Evolutionary conservation across 768 basidiomycete species (phyloP).

Genomic region (Hebeloma cylindrosporum): DNA sequence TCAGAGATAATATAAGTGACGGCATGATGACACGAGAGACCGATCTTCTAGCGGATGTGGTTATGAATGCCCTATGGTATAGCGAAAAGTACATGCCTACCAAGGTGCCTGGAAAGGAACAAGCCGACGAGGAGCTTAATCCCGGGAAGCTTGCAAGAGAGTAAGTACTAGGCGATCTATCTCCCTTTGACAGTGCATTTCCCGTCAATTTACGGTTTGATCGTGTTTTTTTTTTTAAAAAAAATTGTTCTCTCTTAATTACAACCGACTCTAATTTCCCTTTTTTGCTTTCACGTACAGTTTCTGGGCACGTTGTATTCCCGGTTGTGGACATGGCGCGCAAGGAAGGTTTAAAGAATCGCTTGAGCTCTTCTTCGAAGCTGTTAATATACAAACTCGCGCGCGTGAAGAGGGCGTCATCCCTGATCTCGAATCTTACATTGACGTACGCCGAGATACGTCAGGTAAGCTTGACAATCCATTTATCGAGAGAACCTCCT

Average conservation of each 20-base stretch:
- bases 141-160: slow-evolving; percentile 68
- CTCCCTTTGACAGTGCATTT: no score
- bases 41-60: slow-evolving; percentile 55
- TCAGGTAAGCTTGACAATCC: slow-evolving; percentile 46
- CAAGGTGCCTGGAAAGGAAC: slow-evolving; percentile 35
- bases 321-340: slow-evolving; percentile 53
- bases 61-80: slow-evolving; percentile 71
- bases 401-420: slow-evolving; percentile 53
- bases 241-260: background rate
- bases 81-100: slow-evolving; percentile 52
- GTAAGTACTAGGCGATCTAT: slow-evolving; percentile 44
- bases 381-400: slow-evolving; percentile 60
- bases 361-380: slow-evolving; percentile 66
- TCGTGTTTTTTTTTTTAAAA: slow-evolving; percentile 9
- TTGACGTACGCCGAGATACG: slow-evolving; percentile 70
- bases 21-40: slow-evolving; percentile 71
- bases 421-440: slow-evolving; percentile 74
- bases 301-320: slow-evolving; percentile 66
- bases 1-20: slow-evolving; percentile 73
- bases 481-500: no score
- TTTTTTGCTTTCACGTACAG: slow-evolving; percentile 33
- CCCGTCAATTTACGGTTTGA: slow-evolving; percentile 1
- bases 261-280: background rate
- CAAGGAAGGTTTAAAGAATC: slow-evolving; percentile 73
- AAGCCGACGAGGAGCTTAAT: slow-evolving; percentile 43